These are phyloP conservation scores for Coprinellus micaceus DNA, from an alignment of 768 basidiomycete genomes.

Conservation along the genomic window DNA sequence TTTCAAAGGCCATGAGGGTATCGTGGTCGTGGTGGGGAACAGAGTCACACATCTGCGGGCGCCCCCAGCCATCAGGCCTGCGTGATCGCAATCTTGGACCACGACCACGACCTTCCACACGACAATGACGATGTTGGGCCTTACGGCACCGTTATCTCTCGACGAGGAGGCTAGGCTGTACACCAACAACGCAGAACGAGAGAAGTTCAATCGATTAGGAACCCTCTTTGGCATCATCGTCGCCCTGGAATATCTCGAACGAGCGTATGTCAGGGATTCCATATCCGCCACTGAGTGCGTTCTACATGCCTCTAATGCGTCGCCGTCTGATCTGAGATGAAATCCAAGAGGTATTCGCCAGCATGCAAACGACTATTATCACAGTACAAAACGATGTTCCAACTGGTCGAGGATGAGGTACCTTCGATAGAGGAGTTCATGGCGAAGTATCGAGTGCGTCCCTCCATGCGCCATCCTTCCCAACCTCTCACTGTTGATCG, in stretches of 20 bases:
- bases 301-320: background rate
- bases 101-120: background rate
- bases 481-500: background rate
- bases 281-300: slow-evolving; percentile 87
- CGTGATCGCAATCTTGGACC: no score
- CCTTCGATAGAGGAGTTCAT: slow-evolving; percentile 88
- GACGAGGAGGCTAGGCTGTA: slow-evolving; percentile 93
- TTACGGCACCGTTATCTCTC: slow-evolving; percentile 29
- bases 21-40: no score
- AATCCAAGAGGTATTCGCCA: slow-evolving; percentile 80
- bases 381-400: slow-evolving; percentile 96
- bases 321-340: slow-evolving; percentile 21
- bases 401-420: slow-evolving; percentile 88
- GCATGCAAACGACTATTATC: slow-evolving; percentile 92
- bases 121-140: background rate
- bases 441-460: slow-evolving; percentile 69
- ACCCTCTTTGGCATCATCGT: slow-evolving; percentile 92
- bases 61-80: no score
- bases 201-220: slow-evolving; percentile 81
- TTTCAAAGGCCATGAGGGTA: no score
- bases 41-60: no score
- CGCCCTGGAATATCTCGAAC: slow-evolving; percentile 89
- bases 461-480: background rate
- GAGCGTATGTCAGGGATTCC: slow-evolving; percentile 92
- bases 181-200: slow-evolving; percentile 83